These are phyloP conservation scores for Ogataea saltuana DNA, from an alignment of 805 yeast species.

Conservation along the genomic window DNA sequence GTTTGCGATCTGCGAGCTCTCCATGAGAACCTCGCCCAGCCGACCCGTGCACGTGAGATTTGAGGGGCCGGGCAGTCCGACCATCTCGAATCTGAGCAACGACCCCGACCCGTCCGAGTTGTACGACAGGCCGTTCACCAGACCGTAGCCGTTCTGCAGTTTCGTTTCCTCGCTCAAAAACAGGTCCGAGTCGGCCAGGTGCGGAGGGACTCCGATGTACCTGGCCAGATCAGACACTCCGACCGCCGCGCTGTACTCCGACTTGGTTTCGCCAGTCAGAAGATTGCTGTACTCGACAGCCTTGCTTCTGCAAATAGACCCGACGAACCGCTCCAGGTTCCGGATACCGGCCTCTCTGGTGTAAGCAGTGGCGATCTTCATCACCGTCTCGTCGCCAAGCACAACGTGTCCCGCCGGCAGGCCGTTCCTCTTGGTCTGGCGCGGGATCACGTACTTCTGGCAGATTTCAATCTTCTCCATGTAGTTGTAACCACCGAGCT, in stretches of 20 bases:
- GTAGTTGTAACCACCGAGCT: conserved; percentile 76
- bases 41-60: conserved; percentile 73
- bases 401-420: conserved; percentile 45
- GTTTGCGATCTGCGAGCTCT: conserved; percentile 77
- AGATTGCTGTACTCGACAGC: conserved; percentile 71
- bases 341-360: conserved; percentile 89
- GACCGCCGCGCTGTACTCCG: conserved; percentile 28
- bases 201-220: conserved; percentile 62
- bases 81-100: conserved; percentile 74
- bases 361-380: conserved; percentile 63
- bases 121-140: conserved; percentile 86
- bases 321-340: conserved; percentile 70
- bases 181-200: conserved; percentile 34
- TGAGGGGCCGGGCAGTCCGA: conserved; percentile 55
- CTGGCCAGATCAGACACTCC: conserved; percentile 52
- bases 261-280: no score
- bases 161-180: conserved; percentile 47
- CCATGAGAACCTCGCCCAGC: conserved; percentile 77
- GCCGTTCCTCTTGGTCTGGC: conserved; percentile 72
- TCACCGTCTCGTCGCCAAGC: conserved; percentile 55
- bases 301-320: conserved; percentile 75
- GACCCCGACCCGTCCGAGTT: conserved; percentile 87
- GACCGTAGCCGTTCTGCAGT: conserved; percentile 59
- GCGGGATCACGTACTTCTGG: conserved; percentile 65
- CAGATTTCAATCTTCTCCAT: conserved; percentile 77